Evolutionary conservation across 169 alveolate genomes (phyloP).

Genomic region (Eimeria necatrix): DNA sequence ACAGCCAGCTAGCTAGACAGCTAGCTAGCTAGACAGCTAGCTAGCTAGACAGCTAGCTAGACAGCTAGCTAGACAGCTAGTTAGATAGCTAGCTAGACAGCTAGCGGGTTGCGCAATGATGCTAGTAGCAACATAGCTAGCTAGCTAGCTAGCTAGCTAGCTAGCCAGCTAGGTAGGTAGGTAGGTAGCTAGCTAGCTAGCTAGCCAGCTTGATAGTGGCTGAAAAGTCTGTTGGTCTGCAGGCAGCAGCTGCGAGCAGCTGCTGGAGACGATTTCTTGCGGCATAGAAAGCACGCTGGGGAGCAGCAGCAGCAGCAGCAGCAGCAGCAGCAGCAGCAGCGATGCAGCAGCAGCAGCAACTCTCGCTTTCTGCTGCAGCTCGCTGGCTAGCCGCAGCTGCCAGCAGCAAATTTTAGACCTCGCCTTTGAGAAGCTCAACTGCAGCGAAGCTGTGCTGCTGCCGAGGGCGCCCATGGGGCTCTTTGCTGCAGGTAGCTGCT

Average conservation of each 20-base stretch:
- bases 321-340: not conserved
- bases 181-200: not conserved
- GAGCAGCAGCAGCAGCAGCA: not conserved
- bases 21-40: not conserved
- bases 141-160: no score
- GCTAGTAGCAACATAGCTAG: no score
- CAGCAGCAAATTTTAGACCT: not conserved
- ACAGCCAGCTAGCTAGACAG: no score
- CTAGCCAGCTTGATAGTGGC: not conserved
- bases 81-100: not conserved
- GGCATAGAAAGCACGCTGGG: not conserved
- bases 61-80: not conserved
- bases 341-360: not conserved
- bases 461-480: constrained; percentile 38
- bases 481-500: constrained; percentile 5
- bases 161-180: not conserved
- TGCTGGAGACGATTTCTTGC: not conserved
- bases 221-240: not conserved
- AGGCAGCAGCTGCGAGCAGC: not conserved
- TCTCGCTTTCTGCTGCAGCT: not conserved
- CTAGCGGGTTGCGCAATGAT: no score
- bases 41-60: not conserved
- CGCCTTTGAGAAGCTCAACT: not conserved
- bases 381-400: not conserved
- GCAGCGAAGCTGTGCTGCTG: not conserved